Base-by-base conservation (phyloP, 2,329 filamentous ascomycete species). In the Paecilomyces sp. region DNA sequence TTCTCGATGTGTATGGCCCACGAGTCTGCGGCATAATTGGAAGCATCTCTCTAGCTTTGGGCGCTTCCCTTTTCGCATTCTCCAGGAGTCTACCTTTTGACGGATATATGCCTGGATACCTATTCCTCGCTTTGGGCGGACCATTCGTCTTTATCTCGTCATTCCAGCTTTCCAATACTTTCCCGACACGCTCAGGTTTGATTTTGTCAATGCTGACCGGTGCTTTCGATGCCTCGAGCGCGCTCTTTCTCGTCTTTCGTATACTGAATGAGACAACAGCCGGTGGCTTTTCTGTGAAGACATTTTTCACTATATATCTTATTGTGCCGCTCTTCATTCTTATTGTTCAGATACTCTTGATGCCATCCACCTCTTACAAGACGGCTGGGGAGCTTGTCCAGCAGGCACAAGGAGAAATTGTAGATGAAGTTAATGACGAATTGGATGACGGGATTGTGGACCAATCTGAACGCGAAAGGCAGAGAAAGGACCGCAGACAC, bases 111-210 rank as follows among this genome's bases (percentile, higher is more conserved):
- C 78, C 85, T 4, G 90, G 89, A 15, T 92, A 93, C 72, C 79
- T 92, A 24, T 85, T 91, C 58, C 81, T 94, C 7, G 88, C 90
- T 0, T 80, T 93, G 1, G 91, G 90, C 22, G 91, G 90, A 0
- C 89, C 90, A 2, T 92, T 92, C 67, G 84, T 90, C 57, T 94
- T 91, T 74, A 90, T 94, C 60, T 87, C 89, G 8, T 89, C 88
- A 2, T 93, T 93, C 74, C 90, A 94, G 71, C 83, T 94, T 47
- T 91, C 89, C 47, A 94, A 94, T 72, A 87, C 90, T 2, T 93
- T 95, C 69, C 90, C 90, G 0, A 82, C 82, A 56, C 83, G 88
- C 68, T 89, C 89, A 1, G 90, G 90, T 1, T 77, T 91, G n/a
- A 91, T 95, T 63, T 79, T 95, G 8, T 90, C 91, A 1, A 80